Evolutionary conservation across 2,329 filamentous ascomycete species (phyloP).

Genomic region (Colletotrichum chlorophyti): DNA sequence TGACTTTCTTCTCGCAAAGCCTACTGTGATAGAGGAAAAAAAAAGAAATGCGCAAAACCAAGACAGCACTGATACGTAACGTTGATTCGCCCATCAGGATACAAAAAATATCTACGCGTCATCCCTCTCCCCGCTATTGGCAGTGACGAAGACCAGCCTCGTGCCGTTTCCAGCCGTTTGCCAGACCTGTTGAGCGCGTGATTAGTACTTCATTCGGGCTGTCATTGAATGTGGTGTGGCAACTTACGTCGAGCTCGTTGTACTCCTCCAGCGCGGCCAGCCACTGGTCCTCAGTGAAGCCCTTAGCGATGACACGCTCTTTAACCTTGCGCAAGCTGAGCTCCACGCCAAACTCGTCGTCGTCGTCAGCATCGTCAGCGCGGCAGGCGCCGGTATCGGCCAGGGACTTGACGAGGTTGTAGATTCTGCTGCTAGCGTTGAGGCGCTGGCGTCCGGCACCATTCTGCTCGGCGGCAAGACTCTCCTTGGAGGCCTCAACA

Average conservation of each 20-base stretch:
- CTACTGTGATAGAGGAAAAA: neutral
- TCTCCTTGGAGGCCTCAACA: constrained; percentile 92
- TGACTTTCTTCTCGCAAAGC: too few relatives aligned
- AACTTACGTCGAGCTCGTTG: constrained; percentile 83
- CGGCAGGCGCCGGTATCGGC: constrained; percentile 86
- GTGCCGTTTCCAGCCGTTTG: constrained; percentile 77
- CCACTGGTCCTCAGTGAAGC: constrained; percentile 95
- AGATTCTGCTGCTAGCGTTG: constrained; percentile 88
- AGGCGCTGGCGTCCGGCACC: constrained; percentile 68
- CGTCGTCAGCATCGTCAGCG: constrained; percentile 69
- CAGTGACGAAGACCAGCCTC: constrained; percentile 73
- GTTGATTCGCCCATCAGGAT: too few relatives aligned
- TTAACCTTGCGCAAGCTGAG: constrained; percentile 87
- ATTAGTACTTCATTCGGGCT: constrained; percentile 42
- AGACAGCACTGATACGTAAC: neutral
- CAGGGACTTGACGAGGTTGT: constrained; percentile 89
- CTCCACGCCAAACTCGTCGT: constrained; percentile 65
- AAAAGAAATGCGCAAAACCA: constrained; percentile 9
- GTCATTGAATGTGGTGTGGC: neutral
- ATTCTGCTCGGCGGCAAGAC: constrained; percentile 74
- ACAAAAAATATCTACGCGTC: neutral
- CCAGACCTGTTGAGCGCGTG: constrained; percentile 65
- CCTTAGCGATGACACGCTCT: constrained; percentile 92
- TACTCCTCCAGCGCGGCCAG: constrained; percentile 88
- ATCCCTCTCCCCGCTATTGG: constrained; percentile 25